phyloP scores from a whole-genome alignment of 2,329 filamentous ascomycete genomes.

The Aspergillus sp. region DNA sequence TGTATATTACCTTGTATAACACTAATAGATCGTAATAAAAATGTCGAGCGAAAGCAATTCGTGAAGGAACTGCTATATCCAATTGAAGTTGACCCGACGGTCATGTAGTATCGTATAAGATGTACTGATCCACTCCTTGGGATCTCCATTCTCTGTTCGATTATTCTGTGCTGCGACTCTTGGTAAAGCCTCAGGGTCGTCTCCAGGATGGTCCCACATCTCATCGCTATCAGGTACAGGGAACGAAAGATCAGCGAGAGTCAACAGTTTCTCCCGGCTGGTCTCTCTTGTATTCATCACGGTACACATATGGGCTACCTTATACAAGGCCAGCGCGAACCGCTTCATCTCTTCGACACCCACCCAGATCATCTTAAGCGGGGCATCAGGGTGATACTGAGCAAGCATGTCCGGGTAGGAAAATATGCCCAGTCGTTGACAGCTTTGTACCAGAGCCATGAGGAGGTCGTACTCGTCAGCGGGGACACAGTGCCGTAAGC shows the following conservation, averaged over 20 bases:
- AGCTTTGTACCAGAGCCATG: conserved; percentile 15
- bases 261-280: conserved; percentile 1
- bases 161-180: too few species aligned
- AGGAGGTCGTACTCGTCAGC: conserved; percentile 10
- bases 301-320: conserved; percentile 8
- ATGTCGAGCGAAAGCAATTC: too few species aligned
- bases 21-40: too few species aligned
- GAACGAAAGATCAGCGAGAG: conserved; percentile 10
- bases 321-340: conserved; percentile 20
- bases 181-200: too few species aligned
- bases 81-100: too few species aligned
- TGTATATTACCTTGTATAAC: too few species aligned
- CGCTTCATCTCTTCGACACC: conserved; percentile 21
- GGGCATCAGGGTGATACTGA: conserved; percentile 5
- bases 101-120: too few species aligned
- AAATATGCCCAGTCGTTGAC: conserved; percentile 18
- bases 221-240: conserved; percentile 8
- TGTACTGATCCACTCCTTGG: too few species aligned
- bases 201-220: too few species aligned
- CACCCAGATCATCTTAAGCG: conserved; percentile 13
- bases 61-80: too few species aligned
- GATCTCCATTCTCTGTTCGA: too few species aligned
- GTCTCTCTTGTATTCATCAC: background rate
- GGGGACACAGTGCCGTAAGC: conserved; percentile 7
- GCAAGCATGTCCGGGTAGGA: conserved; percentile 20